These are phyloP conservation scores for Vitis rupestris DNA, from an alignment of 164 flowering plant species.

Conservation along the genomic window DNA sequence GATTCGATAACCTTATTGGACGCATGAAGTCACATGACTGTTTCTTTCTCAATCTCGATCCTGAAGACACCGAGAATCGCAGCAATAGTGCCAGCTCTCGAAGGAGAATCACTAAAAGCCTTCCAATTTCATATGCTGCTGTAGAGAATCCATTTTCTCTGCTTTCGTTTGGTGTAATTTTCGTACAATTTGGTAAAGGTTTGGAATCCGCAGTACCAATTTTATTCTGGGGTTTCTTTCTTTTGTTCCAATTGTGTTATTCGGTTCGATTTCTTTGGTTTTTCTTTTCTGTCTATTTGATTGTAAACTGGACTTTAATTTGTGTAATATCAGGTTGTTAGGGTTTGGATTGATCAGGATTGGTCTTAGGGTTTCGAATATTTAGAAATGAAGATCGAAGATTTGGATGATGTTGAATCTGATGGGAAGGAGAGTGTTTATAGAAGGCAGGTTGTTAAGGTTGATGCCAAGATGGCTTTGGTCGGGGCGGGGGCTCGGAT, in stretches of 20 bases:
- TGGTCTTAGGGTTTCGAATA: constrained; percentile 3
- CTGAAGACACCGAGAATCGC: background rate
- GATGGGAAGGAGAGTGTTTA: constrained; percentile 12
- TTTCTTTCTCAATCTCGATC: no score
- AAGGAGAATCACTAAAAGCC: background rate
- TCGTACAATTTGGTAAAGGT: background rate
- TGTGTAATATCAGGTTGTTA: background rate
- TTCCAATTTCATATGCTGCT: background rate
- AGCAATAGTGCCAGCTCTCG: background rate
- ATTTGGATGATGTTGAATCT: constrained; percentile 23
- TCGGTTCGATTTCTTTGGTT: background rate
- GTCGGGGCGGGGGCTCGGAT: constrained; percentile 87
- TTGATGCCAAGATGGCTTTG: constrained; percentile 62
- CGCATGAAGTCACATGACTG: background rate
- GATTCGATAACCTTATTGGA: background rate
- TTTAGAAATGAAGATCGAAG: constrained; percentile 39
- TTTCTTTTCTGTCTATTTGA: no score
- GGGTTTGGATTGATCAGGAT: background rate
- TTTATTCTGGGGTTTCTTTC: background rate
- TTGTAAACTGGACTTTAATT: background rate
- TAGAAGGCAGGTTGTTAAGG: constrained; percentile 27
- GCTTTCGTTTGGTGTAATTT: background rate
- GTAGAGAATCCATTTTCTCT: background rate
- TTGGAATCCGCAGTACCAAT: background rate
- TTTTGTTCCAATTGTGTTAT: background rate